These are phyloP conservation scores for Leptoxyphium fumago DNA, from an alignment of 2,329 filamentous ascomycete genomes.

Conservation along the genomic window DNA sequence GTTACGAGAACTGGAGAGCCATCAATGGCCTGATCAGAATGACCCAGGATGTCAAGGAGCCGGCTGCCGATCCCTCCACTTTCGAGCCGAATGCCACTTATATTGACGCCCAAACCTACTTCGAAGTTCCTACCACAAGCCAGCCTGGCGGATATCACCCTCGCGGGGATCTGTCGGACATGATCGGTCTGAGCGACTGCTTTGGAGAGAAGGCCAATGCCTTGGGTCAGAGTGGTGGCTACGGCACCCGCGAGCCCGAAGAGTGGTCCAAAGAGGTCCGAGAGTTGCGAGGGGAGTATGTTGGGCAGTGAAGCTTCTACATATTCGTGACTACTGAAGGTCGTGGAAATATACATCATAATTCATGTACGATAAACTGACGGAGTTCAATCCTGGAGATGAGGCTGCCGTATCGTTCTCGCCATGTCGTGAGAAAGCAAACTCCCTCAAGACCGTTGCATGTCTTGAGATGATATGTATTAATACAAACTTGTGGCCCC, in stretches of 20 bases:
- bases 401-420: not conserved
- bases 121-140: too few relatives aligned
- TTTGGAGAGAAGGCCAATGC: not conserved
- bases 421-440: too few relatives aligned
- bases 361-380: not conserved
- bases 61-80: constrained; percentile 1
- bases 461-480: too few relatives aligned
- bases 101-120: too few relatives aligned
- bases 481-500: too few relatives aligned
- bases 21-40: constrained; percentile 30
- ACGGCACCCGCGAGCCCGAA: not conserved
- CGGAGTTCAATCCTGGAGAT: not conserved
- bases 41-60: constrained; percentile 13
- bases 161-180: not conserved
- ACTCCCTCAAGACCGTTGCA: too few relatives aligned
- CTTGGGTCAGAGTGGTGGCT: not conserved
- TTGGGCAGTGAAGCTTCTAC: not conserved
- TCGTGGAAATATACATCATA: not conserved
- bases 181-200: not conserved
- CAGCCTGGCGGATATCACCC: too few relatives aligned
- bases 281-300: not conserved
- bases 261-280: not conserved
- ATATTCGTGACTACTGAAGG: not conserved
- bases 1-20: constrained; percentile 36
- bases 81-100: too few relatives aligned